A percentile compares a stretch with the other conserved stretches of the same genome.
Evolutionary conservation across 176 grass and related monocot species (phyloP).

Genomic region (Avena eriantha): DNA sequence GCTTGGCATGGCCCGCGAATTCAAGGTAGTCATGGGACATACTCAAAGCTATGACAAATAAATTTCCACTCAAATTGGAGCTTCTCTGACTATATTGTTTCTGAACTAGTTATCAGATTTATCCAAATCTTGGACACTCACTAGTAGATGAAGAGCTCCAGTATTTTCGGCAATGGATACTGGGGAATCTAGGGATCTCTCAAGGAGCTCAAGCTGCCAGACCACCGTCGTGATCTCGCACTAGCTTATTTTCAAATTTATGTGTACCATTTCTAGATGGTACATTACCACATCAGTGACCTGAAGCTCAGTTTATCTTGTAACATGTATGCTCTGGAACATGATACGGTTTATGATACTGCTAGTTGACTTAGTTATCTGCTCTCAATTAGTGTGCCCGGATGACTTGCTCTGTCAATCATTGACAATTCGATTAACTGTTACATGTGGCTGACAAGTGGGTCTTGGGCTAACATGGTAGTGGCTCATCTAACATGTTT

Average conservation of each 20-base stretch:
- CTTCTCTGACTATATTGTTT: background rate
- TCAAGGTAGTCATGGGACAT: constrained; percentile 51
- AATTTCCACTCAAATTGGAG: background rate
- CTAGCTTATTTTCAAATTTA: constrained; percentile 17
- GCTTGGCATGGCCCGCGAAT: constrained; percentile 63
- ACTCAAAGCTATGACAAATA: background rate
- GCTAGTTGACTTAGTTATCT: background rate
- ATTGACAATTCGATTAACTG: background rate
- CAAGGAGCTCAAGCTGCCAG: constrained; percentile 15
- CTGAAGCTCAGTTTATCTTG: background rate
- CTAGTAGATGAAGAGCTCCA: constrained; percentile 63
- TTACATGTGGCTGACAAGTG: no score
- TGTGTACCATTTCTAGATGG: background rate
- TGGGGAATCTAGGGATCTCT: constrained; percentile 42
- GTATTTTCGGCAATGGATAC: constrained; percentile 58
- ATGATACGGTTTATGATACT: constrained; percentile 20
- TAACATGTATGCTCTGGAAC: background rate
- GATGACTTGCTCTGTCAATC: background rate
- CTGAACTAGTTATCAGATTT: constrained; percentile 38
- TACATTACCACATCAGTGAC: background rate
- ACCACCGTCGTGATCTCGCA: constrained; percentile 30
- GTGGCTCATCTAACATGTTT: background rate
- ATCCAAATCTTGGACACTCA: constrained; percentile 59
- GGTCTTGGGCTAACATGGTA: background rate
- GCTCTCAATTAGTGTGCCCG: background rate